phyloP scores from a whole-genome alignment of 2,329 filamentous ascomycete species.

The Beauveria scarabaeidicola region DNA sequence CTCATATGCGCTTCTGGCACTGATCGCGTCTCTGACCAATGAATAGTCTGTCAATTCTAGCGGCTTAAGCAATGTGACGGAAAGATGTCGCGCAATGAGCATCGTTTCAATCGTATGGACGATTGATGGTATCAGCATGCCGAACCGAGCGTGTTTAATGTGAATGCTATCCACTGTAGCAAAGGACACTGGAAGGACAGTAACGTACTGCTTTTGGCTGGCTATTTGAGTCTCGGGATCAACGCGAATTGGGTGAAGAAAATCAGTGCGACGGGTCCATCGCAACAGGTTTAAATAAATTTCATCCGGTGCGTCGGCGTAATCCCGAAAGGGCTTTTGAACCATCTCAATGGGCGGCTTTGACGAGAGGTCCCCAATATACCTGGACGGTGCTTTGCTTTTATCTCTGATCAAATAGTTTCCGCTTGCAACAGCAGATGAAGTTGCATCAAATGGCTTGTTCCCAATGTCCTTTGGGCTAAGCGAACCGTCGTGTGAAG shows the following conservation, averaged over 20 bases:
- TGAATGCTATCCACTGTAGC: conserved; percentile 43
- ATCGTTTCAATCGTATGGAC: conserved; percentile 58
- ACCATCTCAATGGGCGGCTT: conserved; percentile 37
- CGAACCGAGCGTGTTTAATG: conserved; percentile 37
- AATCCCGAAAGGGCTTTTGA: conserved; percentile 26
- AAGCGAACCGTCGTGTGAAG: conserved; percentile 19
- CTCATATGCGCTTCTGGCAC: conserved; percentile 51
- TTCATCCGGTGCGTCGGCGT: conserved; percentile 33
- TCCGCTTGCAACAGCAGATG: conserved; percentile 15
- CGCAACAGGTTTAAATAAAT: conserved; percentile 40
- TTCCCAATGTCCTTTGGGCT: conserved; percentile 24
- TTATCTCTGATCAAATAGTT: conserved; percentile 34
- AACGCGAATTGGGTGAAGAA: conserved; percentile 37
- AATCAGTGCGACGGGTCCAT: conserved; percentile 50
- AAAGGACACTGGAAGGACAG: conserved; percentile 36
- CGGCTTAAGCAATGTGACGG: conserved; percentile 21
- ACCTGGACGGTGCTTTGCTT: conserved; percentile 30
- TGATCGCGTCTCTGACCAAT: conserved; percentile 61
- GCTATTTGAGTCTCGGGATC: conserved; percentile 13
- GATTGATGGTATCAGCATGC: conserved; percentile 63
- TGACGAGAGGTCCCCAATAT: conserved; percentile 29
- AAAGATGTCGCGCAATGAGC: conserved; percentile 54
- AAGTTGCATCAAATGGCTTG: conserved; percentile 18
- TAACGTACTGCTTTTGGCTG: conserved; percentile 33
- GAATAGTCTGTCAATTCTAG: conserved; percentile 45